phyloP scores from a whole-genome alignment of 768 basidiomycete species.

The Lentinula boryana region DNA sequence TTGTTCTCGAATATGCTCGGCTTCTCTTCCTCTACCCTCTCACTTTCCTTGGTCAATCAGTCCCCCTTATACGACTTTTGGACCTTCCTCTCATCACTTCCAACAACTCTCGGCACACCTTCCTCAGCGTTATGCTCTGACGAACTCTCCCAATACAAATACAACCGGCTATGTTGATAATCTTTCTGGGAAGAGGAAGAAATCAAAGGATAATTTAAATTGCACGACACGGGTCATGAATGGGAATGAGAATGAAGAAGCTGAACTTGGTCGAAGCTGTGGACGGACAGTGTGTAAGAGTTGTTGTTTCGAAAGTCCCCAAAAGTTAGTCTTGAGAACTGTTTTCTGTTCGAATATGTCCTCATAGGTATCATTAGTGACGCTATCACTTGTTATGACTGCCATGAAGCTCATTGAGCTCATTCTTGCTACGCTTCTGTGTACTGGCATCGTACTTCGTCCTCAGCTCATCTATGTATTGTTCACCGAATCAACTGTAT shows the following conservation, averaged over 20 bases:
- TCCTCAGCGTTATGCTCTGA: neutral
- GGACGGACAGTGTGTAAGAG: conserved; percentile 1
- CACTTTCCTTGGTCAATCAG: neutral
- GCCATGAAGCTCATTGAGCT: neutral
- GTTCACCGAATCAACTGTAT: neutral
- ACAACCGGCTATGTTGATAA: neutral
- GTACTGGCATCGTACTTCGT: too few relatives aligned
- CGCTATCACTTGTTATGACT: neutral
- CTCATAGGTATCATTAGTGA: neutral
- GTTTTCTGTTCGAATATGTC: neutral
- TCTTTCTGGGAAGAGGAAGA: neutral
- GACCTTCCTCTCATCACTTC: neutral
- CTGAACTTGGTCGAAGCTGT: neutral
- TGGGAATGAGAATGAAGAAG: neutral
- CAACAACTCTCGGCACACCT: neutral
- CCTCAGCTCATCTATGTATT: neutral
- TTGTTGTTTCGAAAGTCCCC: neutral
- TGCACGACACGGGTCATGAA: neutral
- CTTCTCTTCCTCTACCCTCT: neutral
- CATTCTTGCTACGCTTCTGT: too few relatives aligned
- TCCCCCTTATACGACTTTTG: neutral
- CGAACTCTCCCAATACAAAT: neutral
- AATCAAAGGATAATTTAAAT: neutral
- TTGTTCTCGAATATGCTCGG: neutral
- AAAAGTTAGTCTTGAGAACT: neutral